Evolutionary conservation across 2,329 filamentous ascomycete genomes (phyloP), one percentile per base, ranked within the genome.

Genomic region (Lasiodiplodia sp.): DNA sequence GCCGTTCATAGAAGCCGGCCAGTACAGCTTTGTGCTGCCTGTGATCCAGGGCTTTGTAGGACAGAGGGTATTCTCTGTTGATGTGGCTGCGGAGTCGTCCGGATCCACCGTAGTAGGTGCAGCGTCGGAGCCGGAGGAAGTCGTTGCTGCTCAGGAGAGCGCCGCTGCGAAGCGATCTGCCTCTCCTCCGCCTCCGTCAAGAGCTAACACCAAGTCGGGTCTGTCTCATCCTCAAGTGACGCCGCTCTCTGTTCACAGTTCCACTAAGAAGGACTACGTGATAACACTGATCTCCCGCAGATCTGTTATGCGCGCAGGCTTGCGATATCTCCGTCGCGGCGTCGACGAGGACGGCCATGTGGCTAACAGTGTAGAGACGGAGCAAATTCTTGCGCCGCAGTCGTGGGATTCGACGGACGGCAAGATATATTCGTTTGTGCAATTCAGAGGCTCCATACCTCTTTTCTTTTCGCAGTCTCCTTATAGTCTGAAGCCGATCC

Each of bases 11-110:
- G 87, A 92, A 21, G 85, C 87, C n/a, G 90, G 91, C 0, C 88
- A 92, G 25, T 88, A 93, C 73, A 83, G 84, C 0, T 86, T 97
- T 66, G 85, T 91, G 1, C 81, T 98, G 25, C 96, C 96, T 2
- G 74, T 99, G 3, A 92, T 99, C 80, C 96, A 98, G 80, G 96
- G 96, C 0, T 99, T 98, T 73, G 88, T 99, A 23, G 95, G 95
- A 1, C 96, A 98, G 79, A 86, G 88, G 71, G 84, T 89, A 2
- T 98, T 99, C 77, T 87, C 90, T 10, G 88, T 94, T 28, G 91
- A 93, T 66, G 68, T 75, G 6, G 72, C 73, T 84, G 81, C 72
- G 75, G 88, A 77, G 37, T 71, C 70, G 8, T 74, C 77, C 1
- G 76, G 75, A 38, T 78, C 76, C 66, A 69, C 76, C 2, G 73